Conservation (phyloP, 1,139 yeast species). For the Saccharomyces hybrid region DNA sequence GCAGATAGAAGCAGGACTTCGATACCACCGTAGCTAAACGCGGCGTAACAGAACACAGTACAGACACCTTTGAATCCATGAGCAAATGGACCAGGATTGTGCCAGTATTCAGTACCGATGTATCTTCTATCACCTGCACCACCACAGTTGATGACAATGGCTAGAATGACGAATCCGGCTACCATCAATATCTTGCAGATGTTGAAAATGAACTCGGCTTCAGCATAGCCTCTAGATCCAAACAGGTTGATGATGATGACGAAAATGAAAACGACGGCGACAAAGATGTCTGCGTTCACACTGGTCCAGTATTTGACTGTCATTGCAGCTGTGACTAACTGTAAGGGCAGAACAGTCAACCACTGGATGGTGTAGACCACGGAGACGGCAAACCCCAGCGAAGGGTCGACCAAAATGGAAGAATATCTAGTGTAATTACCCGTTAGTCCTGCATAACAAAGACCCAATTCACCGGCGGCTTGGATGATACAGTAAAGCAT, state of each 20-base stretch:
- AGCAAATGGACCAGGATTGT: constrained; percentile 51
- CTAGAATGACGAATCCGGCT: constrained; percentile 54
- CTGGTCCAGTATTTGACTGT: constrained; percentile 60
- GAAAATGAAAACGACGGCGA: constrained; percentile 51
- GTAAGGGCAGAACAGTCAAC: constrained; percentile 71
- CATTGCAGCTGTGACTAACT: constrained; percentile 69
- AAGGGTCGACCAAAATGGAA: constrained; percentile 55
- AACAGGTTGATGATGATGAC: constrained; percentile 50
- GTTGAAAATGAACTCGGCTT: constrained; percentile 57
- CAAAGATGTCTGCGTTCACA: constrained; percentile 58
- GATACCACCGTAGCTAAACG: constrained; percentile 76
- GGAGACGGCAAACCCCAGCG: constrained; percentile 75
- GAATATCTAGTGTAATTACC: constrained; percentile 72
- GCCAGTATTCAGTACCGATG: constrained; percentile 53
- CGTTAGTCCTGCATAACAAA: constrained; percentile 61
- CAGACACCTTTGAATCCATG: constrained; percentile 69
- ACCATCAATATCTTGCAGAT: constrained; percentile 52
- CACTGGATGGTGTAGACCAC: constrained; percentile 79
- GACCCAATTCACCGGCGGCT: constrained; percentile 77
- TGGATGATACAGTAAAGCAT: constrained; percentile 68
- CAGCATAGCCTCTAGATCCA: constrained; percentile 62
- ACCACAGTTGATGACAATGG: constrained; percentile 51
- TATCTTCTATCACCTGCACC: constrained; percentile 49
- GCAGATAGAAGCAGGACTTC: constrained; percentile 79
- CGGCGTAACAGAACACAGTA: constrained; percentile 69